A percentile compares a stretch with the other conserved stretches of the same genome.
Conservation (phyloP, 305 asterid species). For the Fraxinus greggii region DNA sequence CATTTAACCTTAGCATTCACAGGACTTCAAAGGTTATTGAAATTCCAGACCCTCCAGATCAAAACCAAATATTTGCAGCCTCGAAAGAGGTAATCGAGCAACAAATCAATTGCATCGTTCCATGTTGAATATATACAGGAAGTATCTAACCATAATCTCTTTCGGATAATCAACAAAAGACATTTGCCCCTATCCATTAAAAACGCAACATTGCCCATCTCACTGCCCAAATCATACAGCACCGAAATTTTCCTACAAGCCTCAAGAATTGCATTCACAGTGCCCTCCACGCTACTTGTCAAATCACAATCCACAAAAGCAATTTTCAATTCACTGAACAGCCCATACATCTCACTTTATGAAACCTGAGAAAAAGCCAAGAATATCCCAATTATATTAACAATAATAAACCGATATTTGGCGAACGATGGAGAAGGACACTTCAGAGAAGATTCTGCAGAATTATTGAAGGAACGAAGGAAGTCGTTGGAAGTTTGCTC, state of each 20-base stretch:
- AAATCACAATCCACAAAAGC: neutral
- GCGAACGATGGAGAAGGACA: neutral
- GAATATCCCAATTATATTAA: neutral
- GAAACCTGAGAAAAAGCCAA: neutral
- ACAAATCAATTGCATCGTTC: constrained; percentile 1
- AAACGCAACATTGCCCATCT: neutral
- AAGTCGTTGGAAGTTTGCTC: neutral
- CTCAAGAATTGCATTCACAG: neutral
- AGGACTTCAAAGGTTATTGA: neutral
- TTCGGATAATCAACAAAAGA: neutral
- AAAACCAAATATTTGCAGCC: neutral
- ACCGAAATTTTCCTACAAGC: neutral
- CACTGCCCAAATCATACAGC: neutral
- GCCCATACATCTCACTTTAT: neutral
- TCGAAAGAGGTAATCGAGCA: neutral
- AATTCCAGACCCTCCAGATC: neutral
- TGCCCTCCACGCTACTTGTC: neutral
- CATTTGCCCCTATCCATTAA: neutral
- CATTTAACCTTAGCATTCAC: neutral
- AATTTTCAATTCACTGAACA: neutral
- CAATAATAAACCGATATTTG: neutral
- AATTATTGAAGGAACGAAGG: neutral
- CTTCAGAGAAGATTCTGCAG: neutral
- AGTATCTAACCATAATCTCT: neutral
- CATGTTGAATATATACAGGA: neutral